These are phyloP conservation scores for Euphrasia confusa DNA, from an alignment of 257 asterid genomes.

Conservation along the genomic window DNA sequence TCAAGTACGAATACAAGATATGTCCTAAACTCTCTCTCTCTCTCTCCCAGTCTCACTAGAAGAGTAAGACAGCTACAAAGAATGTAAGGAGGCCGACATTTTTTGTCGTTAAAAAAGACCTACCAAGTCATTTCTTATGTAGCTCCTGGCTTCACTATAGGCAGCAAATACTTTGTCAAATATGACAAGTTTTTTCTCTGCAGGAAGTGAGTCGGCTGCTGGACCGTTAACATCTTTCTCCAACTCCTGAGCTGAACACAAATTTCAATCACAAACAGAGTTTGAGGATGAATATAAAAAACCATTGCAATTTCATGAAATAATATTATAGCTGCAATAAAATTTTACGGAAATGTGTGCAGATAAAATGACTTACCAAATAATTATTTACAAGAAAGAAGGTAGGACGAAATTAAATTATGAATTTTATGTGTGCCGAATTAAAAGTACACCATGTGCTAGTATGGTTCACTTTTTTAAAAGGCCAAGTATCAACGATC, in stretches of 20 bases:
- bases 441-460: no score
- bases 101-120: conserved; percentile 19
- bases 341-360: background rate
- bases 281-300: conserved; percentile 27
- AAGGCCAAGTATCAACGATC: no score
- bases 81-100: background rate
- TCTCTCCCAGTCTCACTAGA: background rate
- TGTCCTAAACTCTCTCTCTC: background rate
- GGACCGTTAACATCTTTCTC: conserved; percentile 85
- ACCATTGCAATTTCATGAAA: conserved; percentile 10
- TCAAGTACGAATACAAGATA: background rate
- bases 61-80: background rate
- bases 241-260: conserved; percentile 84
- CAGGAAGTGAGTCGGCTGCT: conserved; percentile 64
- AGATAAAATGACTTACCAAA: no score
- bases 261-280: conserved; percentile 23
- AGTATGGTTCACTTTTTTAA: no score
- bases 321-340: conserved; percentile 11
- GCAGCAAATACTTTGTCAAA: conserved; percentile 94
- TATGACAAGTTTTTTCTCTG: conserved; percentile 68
- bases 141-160: conserved; percentile 82
- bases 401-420: no score
- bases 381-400: no score
- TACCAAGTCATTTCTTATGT: conserved; percentile 87
- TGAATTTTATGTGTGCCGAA: no score